Evolutionary conservation across 1,284 basidiomycete species (phyloP).

Genomic region (Ganoderma boninense): DNA sequence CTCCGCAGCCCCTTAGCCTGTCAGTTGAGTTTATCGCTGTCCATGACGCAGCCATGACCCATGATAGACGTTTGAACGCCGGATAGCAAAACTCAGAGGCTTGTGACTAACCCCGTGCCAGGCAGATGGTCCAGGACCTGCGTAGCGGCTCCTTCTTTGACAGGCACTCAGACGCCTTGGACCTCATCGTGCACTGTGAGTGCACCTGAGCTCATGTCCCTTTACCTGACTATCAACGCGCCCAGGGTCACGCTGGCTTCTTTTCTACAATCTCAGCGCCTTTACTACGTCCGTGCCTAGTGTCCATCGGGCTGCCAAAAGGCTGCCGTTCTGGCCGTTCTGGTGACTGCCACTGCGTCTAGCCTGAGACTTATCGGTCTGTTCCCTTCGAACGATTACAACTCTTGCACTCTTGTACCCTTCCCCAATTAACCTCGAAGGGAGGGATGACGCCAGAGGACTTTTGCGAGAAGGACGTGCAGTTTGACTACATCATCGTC

Average conservation of each 20-base stretch:
- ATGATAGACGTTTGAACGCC: neutral
- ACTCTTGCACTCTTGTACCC: no score
- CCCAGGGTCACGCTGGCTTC: neutral
- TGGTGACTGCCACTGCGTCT: neutral
- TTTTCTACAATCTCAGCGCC: neutral
- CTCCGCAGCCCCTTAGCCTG: neutral
- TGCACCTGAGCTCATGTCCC: no score
- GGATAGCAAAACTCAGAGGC: neutral
- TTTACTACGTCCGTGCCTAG: neutral
- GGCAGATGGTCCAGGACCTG: neutral
- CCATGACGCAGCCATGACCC: neutral
- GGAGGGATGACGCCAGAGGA: conserved; percentile 20
- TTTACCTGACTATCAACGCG: neutral
- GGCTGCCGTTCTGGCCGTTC: neutral
- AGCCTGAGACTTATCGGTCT: neutral
- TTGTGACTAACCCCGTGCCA: neutral
- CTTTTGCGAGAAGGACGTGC: conserved; percentile 22
- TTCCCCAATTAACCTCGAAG: neutral
- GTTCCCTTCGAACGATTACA: no score
- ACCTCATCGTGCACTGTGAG: neutral
- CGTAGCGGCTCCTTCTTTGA: neutral
- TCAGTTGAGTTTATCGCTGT: no score
- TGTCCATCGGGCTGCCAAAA: neutral
- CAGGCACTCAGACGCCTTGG: neutral
- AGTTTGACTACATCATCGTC: conserved; percentile 40